Percentiles rank a stretch among this genome's conserved stretches.
Conservation (phyloP, 2,329 filamentous ascomycete species). For the Penicillium sp. region DNA sequence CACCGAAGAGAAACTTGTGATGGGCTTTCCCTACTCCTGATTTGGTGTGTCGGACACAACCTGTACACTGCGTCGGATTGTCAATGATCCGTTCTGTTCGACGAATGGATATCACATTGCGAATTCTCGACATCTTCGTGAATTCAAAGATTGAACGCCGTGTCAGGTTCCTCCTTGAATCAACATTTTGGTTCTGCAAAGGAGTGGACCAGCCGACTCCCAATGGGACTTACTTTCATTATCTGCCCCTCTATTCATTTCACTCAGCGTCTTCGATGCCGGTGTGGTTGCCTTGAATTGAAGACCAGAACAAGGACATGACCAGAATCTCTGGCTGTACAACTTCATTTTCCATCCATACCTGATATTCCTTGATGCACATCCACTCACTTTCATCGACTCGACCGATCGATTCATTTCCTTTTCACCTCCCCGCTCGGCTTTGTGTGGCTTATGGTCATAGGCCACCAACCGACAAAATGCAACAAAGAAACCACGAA, state of each 20-base stretch:
- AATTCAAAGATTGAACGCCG: conserved; percentile 6
- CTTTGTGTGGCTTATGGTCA: conserved; percentile 1
- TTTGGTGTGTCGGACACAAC: conserved; percentile 11
- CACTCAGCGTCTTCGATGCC: conserved; percentile 12
- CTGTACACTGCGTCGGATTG: not conserved
- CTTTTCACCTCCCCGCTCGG: conserved; percentile 15
- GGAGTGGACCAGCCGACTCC: conserved; percentile 16
- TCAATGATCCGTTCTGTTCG: not conserved
- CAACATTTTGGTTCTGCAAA: not conserved
- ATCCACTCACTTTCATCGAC: conserved; percentile 23
- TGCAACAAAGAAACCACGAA: conserved; percentile 9
- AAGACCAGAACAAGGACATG: not conserved
- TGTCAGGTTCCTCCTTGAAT: conserved; percentile 7
- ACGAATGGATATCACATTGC: not conserved
- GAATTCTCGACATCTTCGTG: not conserved
- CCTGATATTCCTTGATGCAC: conserved; percentile 1
- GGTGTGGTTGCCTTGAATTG: not conserved
- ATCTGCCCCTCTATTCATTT: conserved; percentile 6
- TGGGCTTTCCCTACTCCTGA: conserved; percentile 26
- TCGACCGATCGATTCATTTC: conserved; percentile 20
- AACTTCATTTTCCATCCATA: not conserved
- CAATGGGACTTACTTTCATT: conserved; percentile 24
- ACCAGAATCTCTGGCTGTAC: conserved; percentile 2
- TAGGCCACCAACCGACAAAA: conserved; percentile 1
- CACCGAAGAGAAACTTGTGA: conserved; percentile 33